Base-by-base conservation (phyloP, 495 filamentous ascomycete species). In the Tuber melanosporum region DNA sequence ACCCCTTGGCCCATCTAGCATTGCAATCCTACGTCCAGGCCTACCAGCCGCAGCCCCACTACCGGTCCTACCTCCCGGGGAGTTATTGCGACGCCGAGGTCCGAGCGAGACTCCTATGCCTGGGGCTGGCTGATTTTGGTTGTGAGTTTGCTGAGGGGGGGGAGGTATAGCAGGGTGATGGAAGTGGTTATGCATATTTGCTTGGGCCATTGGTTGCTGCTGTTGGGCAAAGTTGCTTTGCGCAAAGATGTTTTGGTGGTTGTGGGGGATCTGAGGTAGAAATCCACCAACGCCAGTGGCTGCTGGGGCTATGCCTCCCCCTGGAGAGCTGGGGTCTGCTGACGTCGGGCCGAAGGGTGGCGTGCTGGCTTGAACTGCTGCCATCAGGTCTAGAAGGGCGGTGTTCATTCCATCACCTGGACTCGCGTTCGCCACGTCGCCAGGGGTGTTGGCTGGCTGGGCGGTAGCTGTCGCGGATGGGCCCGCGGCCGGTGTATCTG, bases 1-100 rank as follows among this genome's bases (percentile, higher is more conserved):
- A 57, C 81, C 81, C n/a, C 81, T 77, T 20, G 81, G 81, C 10
- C 80, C 80, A 75, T 82, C 77, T n/a, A 77, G 49, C 81, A 82
- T 82, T 3, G 81, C 80, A 36, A 82, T 79, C 69, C 74, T 77
- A 41, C 78, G 79, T 44, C 79, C 78, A 3, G 78, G 78, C 26
- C 78, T 80, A 6, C 71, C 71, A 22, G 73, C 78, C 22, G 77
- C 26, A 46, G 79, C 77, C 3, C 71, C 71, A n/a, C 71, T 44
- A 9, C 77, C 77, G 39, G 77, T 70, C 2, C 78, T 77, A 69
- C 77, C 78, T 17, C 73, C 74, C 26, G 77, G 77, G 70, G 78
- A 80, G 49, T 80, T 80, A n/a, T 80, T 80, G 15, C 78, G 57
- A 42, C 78, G 73, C 47, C 78, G 72, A 39, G 78, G 78, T 8